These are phyloP conservation scores for Colletotrichum sp. DNA, from an alignment of 2,329 filamentous ascomycete species.

Conservation along the genomic window DNA sequence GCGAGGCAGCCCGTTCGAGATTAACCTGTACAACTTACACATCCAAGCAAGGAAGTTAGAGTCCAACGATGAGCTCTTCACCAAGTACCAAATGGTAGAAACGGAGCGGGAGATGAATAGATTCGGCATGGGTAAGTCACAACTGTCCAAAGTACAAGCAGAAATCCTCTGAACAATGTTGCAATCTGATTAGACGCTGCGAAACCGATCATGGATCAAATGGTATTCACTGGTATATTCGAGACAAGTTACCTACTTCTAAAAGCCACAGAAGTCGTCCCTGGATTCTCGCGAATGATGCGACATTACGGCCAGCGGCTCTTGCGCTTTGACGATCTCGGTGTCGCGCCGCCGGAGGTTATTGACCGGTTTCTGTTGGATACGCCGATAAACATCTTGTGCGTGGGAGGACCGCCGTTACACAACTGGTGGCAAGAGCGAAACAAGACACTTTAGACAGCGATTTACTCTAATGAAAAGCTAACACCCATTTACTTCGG, in stretches of 20 bases:
- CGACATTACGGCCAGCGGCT: neutral
- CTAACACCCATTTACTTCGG: too few species aligned
- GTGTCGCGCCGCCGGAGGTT: neutral
- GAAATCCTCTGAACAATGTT: neutral
- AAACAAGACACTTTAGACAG: neutral
- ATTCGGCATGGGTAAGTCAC: slow-evolving; percentile 1
- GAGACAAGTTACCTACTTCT: neutral
- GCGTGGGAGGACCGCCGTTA: neutral
- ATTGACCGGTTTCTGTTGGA: slow-evolving; percentile 1
- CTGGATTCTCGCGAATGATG: neutral
- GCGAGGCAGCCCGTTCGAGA: slow-evolving; percentile 1
- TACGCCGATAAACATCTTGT: slow-evolving; percentile 7
- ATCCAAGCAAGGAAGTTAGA: slow-evolving; percentile 5
- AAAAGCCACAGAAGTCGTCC: neutral
- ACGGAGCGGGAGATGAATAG: neutral
- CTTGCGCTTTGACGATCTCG: neutral
- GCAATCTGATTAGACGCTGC: neutral
- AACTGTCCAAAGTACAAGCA: neutral
- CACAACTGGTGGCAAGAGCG: slow-evolving; percentile 2
- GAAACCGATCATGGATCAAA: neutral
- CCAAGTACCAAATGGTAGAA: neutral
- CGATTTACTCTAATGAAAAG: neutral
- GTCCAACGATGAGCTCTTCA: neutral
- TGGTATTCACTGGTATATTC: neutral
- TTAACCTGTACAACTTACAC: slow-evolving; percentile 3